Conservation (phyloP, 352 stramenopile genomes). For the Phytophthora megakarya region DNA sequence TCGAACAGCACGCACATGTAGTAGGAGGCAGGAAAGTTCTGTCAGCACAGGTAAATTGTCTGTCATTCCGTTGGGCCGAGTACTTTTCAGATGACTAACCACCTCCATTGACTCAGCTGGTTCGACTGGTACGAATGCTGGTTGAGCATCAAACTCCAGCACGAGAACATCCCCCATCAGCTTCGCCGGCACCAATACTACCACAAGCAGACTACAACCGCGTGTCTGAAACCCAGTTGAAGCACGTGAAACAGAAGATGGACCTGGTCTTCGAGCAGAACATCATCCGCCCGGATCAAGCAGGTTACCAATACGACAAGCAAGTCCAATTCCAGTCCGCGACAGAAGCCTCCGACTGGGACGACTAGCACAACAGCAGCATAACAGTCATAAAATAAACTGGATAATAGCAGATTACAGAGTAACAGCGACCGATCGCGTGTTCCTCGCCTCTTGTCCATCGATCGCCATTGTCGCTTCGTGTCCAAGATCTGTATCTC, state of each 20-base stretch:
- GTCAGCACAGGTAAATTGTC: conserved; percentile 40
- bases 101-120: conserved; percentile 37
- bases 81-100: neutral
- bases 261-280: conserved; percentile 72
- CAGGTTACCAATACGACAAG: conserved; percentile 74
- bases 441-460: conserved; percentile 3
- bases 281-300: conserved; percentile 57
- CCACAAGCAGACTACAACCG: conserved; percentile 80
- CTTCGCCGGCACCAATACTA: conserved; percentile 22
- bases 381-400: conserved; percentile 58
- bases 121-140: conserved; percentile 53
- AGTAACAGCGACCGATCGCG: conserved; percentile 35
- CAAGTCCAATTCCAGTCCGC: conserved; percentile 53
- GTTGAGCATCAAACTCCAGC: conserved; percentile 18
- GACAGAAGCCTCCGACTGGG: conserved; percentile 63
- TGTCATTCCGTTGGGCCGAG: neutral
- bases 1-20: conserved; percentile 42
- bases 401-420: conserved; percentile 54
- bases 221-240: conserved; percentile 74
- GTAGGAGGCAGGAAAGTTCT: conserved; percentile 51
- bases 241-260: conserved; percentile 75
- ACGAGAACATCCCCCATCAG: conserved; percentile 1
- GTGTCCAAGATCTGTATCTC: conserved; percentile 19
- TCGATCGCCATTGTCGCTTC: conserved; percentile 27
- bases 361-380: conserved; percentile 41